Conservation (phyloP, 2,329 filamentous ascomycete species). For the Remersonia thermophila region DNA sequence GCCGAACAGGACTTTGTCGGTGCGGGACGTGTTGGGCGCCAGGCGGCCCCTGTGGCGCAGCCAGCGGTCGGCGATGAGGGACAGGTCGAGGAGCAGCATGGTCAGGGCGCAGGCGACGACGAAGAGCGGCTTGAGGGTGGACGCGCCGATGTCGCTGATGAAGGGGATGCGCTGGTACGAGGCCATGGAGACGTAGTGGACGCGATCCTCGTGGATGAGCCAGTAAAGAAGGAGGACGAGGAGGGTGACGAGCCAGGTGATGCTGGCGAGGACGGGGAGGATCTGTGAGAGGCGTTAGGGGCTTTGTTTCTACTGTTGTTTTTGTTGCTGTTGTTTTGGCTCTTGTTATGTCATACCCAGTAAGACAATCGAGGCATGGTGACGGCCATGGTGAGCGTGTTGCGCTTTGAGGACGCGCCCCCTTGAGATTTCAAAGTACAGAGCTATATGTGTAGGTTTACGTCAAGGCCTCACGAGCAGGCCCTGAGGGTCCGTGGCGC, state of each 20-base stretch:
- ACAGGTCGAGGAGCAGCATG: constrained; percentile 67
- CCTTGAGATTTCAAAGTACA: too few relatives aligned
- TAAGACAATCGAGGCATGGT: constrained; percentile 6
- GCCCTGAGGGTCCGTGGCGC: too few relatives aligned
- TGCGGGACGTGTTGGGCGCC: constrained; percentile 52
- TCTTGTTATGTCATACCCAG: constrained; percentile 1
- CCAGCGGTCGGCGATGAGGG: constrained; percentile 73
- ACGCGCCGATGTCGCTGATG: constrained; percentile 55
- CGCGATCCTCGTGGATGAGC: constrained; percentile 42
- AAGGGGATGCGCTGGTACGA: constrained; percentile 50
- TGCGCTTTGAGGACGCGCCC: too few relatives aligned
- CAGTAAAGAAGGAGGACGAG: constrained; percentile 61
- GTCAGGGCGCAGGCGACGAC: constrained; percentile 59
- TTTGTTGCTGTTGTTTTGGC: background rate
- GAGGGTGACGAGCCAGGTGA: constrained; percentile 55
- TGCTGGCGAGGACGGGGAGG: constrained; percentile 55
- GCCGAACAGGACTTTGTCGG: constrained; percentile 50
- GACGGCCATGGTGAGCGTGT: background rate
- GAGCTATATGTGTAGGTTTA: too few relatives aligned
- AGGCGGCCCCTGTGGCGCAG: constrained; percentile 72
- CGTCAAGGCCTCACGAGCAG: too few relatives aligned
- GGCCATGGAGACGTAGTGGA: constrained; percentile 49
- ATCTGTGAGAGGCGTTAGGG: too few relatives aligned
- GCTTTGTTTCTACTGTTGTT: constrained; percentile 7
- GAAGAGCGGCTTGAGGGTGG: constrained; percentile 62